Evolutionary conservation across 176 grass and related monocot species (phyloP), one percentile per base, ranked within the genome.

Genomic region (Elaeis guineensis): DNA sequence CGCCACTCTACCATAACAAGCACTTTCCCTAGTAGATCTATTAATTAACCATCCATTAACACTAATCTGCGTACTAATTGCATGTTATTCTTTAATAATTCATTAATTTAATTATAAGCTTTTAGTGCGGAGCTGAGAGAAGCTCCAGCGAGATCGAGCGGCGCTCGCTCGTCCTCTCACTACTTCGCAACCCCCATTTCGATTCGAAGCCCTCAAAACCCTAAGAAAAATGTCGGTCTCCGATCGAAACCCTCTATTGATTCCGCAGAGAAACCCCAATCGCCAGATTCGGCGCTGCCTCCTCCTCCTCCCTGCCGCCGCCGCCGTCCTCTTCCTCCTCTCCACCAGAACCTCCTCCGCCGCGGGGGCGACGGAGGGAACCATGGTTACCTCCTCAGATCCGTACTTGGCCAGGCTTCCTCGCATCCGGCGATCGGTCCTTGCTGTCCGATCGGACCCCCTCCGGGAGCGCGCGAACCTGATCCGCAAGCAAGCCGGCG

Each of bases 401-500:
- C 35, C 9, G 35, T 44, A 44, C 35, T 44, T 44, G 1, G 8
- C 9, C 35, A 11, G 35, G 17, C 18, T 15, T 17, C 22, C n/a
- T 9, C 11, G 44, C 2, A 0, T 8, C 7, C 52, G 52, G 17
- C 26, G 65, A 55, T 68, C 65, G 6, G 17, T 68, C 17, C 51
- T 68, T 4, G 72, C 78, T 21, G 59, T 70, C 53, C 66, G 61
- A 24, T 77, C 79, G 21, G 79, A 86, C 68, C 75, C 78, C 61
- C 67, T 90, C 49, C 79, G 82, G 5, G 25, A 50, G 26, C 59
- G 70, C 49, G 75, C 75, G 26, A 79, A 86, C 60, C 67, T 82
- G 75, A 86, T 90, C 69, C 82, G 87, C 63, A 90, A 90, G 87
- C 87, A 82, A 75, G 79, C 79, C 19, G 75, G 72, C 30, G 86